Evolutionary conservation across 2,329 filamentous ascomycete species (phyloP), one percentile per base, ranked within the genome.

Genomic region (Fonsecaea pugnacius): DNA sequence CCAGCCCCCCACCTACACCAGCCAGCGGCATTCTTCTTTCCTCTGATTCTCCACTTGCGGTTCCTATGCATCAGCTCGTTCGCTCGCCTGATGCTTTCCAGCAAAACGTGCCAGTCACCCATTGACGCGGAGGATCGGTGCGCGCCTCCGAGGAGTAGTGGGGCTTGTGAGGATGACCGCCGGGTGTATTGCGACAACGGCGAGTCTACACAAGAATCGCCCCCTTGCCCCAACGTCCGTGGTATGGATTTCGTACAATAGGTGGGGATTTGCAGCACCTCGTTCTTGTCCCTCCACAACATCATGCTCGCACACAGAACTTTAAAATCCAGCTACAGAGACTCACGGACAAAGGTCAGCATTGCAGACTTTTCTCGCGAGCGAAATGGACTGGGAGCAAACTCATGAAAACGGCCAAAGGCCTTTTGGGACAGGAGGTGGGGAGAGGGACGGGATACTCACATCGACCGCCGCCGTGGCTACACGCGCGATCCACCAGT

Each of bases 231-330:
- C 12, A 8, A 21, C 18, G 32, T 16, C 9, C 48, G 30, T 38
- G 36, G 16, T 50, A n/a, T 14, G 35, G n/a, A 4, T n/a, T 16
- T 33, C 35, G 30, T 12, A 24, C 9, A 36, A 53, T 21, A 43
- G 18, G 27, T 33, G 14, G 55, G 55, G 14, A 46, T 4, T 14
- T 38, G 48, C 18, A 33, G 21, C 27, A 66, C 38, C 7, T 63
- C 64, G 32, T 63, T 66, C 40, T 21, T 35, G 43, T 59, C 64
- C 33, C 64, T 63, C 64, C 55, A 57, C 24, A 56, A 38, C 60
- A 60, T 55, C 43, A 66, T 59, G 32, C 51, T 60, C 24, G 59
- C 56, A 35, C 55, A 60, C n/a, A 66, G 35, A 14, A 43, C 40
- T 24, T 66, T 58, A 35, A 66, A 43, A 16, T 66, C 55, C 16